Conservation (phyloP, 192 early-diverging fungal species). For the Coemansia sp. region DNA sequence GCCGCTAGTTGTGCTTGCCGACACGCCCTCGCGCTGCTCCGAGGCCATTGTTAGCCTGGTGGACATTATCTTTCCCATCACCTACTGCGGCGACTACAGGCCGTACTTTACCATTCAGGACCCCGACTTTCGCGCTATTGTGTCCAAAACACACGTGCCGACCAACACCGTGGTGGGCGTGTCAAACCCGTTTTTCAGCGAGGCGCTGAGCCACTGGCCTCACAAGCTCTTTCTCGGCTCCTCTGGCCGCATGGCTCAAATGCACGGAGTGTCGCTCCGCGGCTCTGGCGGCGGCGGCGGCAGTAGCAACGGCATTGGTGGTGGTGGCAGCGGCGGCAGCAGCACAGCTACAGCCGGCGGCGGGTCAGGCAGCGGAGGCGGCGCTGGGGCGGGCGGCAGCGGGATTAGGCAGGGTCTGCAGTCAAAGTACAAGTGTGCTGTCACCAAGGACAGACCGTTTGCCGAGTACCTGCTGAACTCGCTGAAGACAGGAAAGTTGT, state of each 20-base stretch:
- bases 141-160: conserved; percentile 59
- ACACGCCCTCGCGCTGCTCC: conserved; percentile 82
- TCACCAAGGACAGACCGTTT: conserved; percentile 78
- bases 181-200: conserved; percentile 91
- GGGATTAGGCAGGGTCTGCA: conserved; percentile 29
- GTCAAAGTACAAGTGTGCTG: conserved; percentile 65
- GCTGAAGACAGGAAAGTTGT: conserved; percentile 63
- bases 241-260: conserved; percentile 44
- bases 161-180: conserved; percentile 85
- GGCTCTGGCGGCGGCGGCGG: conserved; percentile 3
- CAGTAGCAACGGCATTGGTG: neutral
- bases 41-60: conserved; percentile 77
- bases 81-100: conserved; percentile 93
- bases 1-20: conserved; percentile 82
- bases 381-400: neutral
- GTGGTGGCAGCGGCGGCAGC: neutral
- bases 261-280: conserved; percentile 29
- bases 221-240: conserved; percentile 67
- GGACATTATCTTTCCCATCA: conserved; percentile 91
- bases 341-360: neutral
- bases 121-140: conserved; percentile 71
- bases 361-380: neutral
- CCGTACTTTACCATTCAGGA: conserved; percentile 98
- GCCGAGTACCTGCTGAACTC: conserved; percentile 72
- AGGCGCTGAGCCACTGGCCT: conserved; percentile 90